A percentile compares a stretch with the other conserved stretches of the same genome.
phyloP scores from a whole-genome alignment of 2,329 filamentous ascomycete species.

The Epichloe baconii region DNA sequence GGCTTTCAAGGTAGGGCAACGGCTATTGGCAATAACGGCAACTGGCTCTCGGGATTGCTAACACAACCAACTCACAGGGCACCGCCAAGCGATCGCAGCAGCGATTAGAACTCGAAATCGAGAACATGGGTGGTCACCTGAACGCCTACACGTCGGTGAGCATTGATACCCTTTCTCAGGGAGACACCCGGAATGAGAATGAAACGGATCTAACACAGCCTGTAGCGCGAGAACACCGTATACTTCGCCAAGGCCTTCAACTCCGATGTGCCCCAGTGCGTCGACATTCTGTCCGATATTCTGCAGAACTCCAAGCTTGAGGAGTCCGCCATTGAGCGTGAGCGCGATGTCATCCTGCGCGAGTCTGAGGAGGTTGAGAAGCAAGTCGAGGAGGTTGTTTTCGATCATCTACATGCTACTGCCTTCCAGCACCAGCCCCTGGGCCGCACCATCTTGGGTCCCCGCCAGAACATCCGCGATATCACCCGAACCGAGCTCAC shows the following conservation, averaged over 20 bases:
- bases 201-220: slow-evolving; percentile 14
- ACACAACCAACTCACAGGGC: slow-evolving; percentile 40
- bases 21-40: neutral
- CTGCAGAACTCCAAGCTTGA: slow-evolving; percentile 99
- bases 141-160: slow-evolving; percentile 98
- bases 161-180: slow-evolving; percentile 15
- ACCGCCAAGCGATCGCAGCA: slow-evolving; percentile 90
- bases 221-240: slow-evolving; percentile 92
- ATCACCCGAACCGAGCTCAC: slow-evolving; percentile 83
- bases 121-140: slow-evolving; percentile 99
- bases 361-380: slow-evolving; percentile 99
- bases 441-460: slow-evolving; percentile 93
- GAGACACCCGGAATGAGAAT: slow-evolving; percentile 8
- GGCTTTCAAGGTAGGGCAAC: slow-evolving; percentile 78
- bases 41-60: neutral
- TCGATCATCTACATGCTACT: slow-evolving; percentile 96
- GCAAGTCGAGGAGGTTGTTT: slow-evolving; percentile 98
- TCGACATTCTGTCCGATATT: slow-evolving; percentile 98
- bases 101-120: slow-evolving; percentile 97
- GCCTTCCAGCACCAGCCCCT: slow-evolving; percentile 94
- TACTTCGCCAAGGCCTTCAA: slow-evolving; percentile 99
- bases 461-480: slow-evolving; percentile 94
- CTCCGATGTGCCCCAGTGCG: slow-evolving; percentile 86
- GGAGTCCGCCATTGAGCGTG: slow-evolving; percentile 80
- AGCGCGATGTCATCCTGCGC: slow-evolving; percentile 95